Evolutionary conservation across 148 eudicot species (phyloP), one percentile per base, ranked within the genome.

Genomic region (Bassia scoparia): DNA sequence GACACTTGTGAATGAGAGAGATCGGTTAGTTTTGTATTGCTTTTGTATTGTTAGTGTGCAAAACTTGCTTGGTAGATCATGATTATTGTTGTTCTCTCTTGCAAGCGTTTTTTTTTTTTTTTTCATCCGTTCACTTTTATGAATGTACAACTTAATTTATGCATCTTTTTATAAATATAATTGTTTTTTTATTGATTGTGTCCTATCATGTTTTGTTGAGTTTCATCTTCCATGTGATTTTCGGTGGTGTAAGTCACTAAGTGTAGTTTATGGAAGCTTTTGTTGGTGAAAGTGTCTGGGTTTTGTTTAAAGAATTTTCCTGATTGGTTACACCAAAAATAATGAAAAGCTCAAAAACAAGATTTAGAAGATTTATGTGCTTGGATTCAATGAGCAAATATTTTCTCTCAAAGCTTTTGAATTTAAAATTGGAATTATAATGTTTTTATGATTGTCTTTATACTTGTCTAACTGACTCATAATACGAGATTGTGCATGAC

Each of bases 1-100:
- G 83, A 95, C 97, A 73, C 92, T 95, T 67, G 99, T 95, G 62
- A 86, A 85, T 76, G 99, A 95, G 74, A 86, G 99, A 71, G 99
- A 95, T 81, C 86, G 73, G 99, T 95, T 69, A 91, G 96, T 82
- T 62, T 79, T 68, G 73, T 74, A 27, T 67, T 74, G 61, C 81
- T 70, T 74, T 31, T 46, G 5, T 72, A 12, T 37, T 55, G 4
- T 37, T 37, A 37, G 41, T 3, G 41, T 37, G 41, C 41, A 37
- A 37, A 37, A 37, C 41, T 37, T 37, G 7, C 7, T 37, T 41
- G 46, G 46, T 41, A 4, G 46, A 41, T 41, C 46, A 41, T 41
- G 46, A 37, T 26, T 44, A 63, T 31, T 70, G 33, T 67, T 26
- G 38, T 27, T 67, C 63, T 43, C 71, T 73, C 37, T 30, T 73